Evolutionary conservation across 352 stramenopile species (phyloP), one percentile per base, ranked within the genome.

Genomic region (Phytophthora pistaciae): DNA sequence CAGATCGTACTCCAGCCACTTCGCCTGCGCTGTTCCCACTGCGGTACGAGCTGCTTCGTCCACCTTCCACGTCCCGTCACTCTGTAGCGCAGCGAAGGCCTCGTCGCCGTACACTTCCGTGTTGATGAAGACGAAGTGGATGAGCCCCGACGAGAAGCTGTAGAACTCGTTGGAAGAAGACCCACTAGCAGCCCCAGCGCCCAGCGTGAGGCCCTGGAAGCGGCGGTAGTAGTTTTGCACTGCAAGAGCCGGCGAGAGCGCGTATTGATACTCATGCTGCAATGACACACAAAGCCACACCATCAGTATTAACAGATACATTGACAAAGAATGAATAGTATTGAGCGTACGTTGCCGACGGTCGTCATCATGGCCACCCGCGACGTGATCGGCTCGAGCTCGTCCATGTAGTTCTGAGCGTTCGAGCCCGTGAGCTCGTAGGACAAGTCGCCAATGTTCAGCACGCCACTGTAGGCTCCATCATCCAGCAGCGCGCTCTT

Each of bases 101-200:
- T 93, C 85, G 52, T 92, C 78, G 4, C 87, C 85, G 62, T 94
- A 94, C 5, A 93, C 65, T 64, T 95, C 87, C 1, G 87, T 92
- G 73, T 93, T 91, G 70, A 95, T 82, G 55, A 95, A 83, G 10
- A 84, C 85, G 58, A 95, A 95, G 54, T 95, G 87, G 13, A 93
- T 68, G 14, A 81, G 67, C 0, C 85, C 84, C 1, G 83, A 79
- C n/a, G 76, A 77, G 25, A 92, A 95, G 67, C 84, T 92, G 73
- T 87, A 95, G 50, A 93, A 95, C 36, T 92, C 81, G 59, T 88
- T 91, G 23, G 84, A 93, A 10, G 71, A 59, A 46, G 87, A 93
- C 16, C 87, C 84, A 42, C 85, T 92, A 14, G 68, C 71, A 38
- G 72, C 73, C 5, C 87, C 87, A 0, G 82, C 84, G n/a, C 87